phyloP scores from a whole-genome alignment of 129 eudicot genomes.

The Centrapalus pauciflorus region DNA sequence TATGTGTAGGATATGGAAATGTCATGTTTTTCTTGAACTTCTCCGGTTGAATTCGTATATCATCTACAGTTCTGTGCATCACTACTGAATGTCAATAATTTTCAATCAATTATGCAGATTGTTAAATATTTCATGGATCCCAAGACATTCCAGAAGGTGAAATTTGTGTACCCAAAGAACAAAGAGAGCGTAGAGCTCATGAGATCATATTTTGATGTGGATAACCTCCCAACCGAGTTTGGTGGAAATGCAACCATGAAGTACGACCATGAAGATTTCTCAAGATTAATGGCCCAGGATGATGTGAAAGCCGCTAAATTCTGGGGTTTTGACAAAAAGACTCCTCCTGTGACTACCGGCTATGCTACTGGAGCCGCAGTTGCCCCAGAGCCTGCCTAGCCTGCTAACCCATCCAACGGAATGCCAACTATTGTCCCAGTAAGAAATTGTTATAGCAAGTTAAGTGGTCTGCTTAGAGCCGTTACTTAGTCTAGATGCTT shows the following conservation, averaged over 20 bases:
- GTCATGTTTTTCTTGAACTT: neutral
- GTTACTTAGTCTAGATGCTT: constrained; percentile 8
- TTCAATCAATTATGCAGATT: constrained; percentile 40
- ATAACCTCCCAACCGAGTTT: constrained; percentile 85
- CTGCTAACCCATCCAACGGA: neutral
- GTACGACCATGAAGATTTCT: constrained; percentile 89
- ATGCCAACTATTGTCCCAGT: neutral
- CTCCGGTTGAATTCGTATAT: neutral
- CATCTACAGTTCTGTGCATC: neutral
- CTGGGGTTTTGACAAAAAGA: constrained; percentile 66
- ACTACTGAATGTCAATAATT: neutral
- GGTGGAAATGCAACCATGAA: constrained; percentile 78
- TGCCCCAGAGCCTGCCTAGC: constrained; percentile 53
- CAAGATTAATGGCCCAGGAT: constrained; percentile 79
- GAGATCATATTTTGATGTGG: constrained; percentile 67
- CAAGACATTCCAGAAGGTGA: constrained; percentile 63
- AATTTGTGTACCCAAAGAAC: constrained; percentile 76
- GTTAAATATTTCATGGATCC: constrained; percentile 76
- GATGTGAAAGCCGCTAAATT: constrained; percentile 72
- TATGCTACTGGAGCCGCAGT: constrained; percentile 42
- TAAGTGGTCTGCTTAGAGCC: neutral
- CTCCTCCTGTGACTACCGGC: constrained; percentile 19
- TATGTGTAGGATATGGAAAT: constrained; percentile 3
- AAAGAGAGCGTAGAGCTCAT: constrained; percentile 72
- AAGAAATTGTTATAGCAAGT: neutral